Evolutionary conservation across 768 basidiomycete genomes (phyloP).

Genomic region (Amanita rimosa): DNA sequence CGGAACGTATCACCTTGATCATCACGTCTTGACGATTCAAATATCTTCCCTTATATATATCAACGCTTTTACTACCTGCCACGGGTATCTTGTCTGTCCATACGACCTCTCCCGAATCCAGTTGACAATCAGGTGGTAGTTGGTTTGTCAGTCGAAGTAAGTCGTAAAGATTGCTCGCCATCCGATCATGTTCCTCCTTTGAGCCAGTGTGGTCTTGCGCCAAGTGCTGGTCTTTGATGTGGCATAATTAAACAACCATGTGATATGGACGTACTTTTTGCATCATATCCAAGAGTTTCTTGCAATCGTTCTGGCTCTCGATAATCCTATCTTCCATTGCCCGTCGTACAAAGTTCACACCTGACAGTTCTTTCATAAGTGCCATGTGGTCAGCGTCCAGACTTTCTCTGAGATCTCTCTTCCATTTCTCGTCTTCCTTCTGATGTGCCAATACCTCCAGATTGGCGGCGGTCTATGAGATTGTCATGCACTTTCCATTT

Average conservation of each 20-base stretch:
- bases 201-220: conserved; percentile 20
- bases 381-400: not conserved
- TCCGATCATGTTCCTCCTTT: conserved; percentile 26
- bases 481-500: not conserved
- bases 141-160: conserved; percentile 34
- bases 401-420: not conserved
- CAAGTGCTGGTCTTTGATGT: conserved; percentile 17
- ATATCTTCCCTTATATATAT: conserved; percentile 35
- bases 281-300: conserved; percentile 35
- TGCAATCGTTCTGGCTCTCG: conserved; percentile 21
- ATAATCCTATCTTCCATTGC: conserved; percentile 21
- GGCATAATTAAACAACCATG: not conserved
- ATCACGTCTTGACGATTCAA: conserved; percentile 2
- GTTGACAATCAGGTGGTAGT: conserved; percentile 38
- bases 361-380: conserved; percentile 24
- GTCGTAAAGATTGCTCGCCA: conserved; percentile 37
- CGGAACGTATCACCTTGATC: conserved; percentile 5
- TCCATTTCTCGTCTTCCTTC: conserved; percentile 1
- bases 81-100: conserved; percentile 38
- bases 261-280: conserved; percentile 25
- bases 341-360: conserved; percentile 31
- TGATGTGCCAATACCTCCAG: not conserved
- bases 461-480: conserved; percentile 21
- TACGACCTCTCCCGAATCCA: conserved; percentile 40
- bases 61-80: conserved; percentile 38